These are phyloP conservation scores for Nakazawaea populi DNA, from an alignment of 805 yeast genomes.

Conservation along the genomic window DNA sequence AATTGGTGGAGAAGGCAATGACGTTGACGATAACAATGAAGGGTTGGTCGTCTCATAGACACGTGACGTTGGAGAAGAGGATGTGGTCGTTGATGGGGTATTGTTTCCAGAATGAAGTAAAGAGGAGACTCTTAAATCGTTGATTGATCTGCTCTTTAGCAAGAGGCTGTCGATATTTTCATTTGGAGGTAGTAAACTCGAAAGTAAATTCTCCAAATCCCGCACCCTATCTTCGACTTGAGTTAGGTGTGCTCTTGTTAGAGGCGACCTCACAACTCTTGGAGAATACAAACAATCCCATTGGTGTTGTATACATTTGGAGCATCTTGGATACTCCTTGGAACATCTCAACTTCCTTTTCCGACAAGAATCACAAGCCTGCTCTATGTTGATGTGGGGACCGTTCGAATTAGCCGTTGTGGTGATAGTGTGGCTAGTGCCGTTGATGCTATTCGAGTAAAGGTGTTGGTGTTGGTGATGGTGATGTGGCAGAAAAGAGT, in stretches of 20 bases:
- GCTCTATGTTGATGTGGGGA: constrained; percentile 31
- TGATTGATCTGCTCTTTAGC: not conserved
- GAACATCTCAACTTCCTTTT: constrained; percentile 76
- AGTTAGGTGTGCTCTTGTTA: constrained; percentile 77
- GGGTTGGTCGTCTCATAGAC: not conserved
- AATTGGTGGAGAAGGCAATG: not conserved
- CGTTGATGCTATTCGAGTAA: not conserved
- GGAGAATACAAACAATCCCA: constrained; percentile 82
- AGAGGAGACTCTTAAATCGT: not conserved
- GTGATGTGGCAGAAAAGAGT: too few species aligned
- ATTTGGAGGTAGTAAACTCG: constrained; percentile 36
- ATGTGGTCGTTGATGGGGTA: not conserved
- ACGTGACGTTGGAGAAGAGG: constrained; percentile 2
- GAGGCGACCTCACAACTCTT: constrained; percentile 67
- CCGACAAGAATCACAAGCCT: constrained; percentile 80
- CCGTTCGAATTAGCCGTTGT: not conserved
- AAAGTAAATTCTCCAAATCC: constrained; percentile 38
- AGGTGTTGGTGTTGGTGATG: not conserved
- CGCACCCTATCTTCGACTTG: constrained; percentile 58
- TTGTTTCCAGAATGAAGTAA: constrained; percentile 1
- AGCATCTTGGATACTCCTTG: constrained; percentile 69
- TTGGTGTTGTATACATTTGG: constrained; percentile 63
- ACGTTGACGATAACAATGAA: not conserved
- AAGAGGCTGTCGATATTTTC: constrained; percentile 34
- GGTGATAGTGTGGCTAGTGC: not conserved